phyloP scores from a whole-genome alignment of 768 basidiomycete species.

The Psilocybe azurescens region DNA sequence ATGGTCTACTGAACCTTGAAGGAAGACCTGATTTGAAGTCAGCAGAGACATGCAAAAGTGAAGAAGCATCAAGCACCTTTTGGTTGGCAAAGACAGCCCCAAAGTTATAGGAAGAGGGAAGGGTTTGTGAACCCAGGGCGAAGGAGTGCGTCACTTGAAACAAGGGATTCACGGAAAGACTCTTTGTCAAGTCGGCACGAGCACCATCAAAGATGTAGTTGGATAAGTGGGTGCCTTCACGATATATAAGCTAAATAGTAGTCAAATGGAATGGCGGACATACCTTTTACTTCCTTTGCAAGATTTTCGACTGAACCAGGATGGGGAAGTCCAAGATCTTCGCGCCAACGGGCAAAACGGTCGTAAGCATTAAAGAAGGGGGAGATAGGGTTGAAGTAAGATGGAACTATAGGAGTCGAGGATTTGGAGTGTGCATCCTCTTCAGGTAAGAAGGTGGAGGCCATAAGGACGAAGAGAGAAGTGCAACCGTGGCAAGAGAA shows the following conservation, averaged over 20 bases:
- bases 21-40: conserved; percentile 64
- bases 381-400: conserved; percentile 49
- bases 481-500: conserved; percentile 38
- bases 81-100: conserved; percentile 90
- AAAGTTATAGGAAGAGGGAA: conserved; percentile 91
- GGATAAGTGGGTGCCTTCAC: conserved; percentile 83
- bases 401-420: conserved; percentile 38
- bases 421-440: conserved; percentile 45
- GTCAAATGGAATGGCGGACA: conserved; percentile 47
- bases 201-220: conserved; percentile 99
- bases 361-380: conserved; percentile 73
- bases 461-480: conserved; percentile 41
- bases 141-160: conserved; percentile 99
- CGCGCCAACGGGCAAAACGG: conserved; percentile 83
- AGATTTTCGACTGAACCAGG: conserved; percentile 95
- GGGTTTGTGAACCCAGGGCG: conserved; percentile 84
- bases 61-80: conserved; percentile 51
- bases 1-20: conserved; percentile 94
- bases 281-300: conserved; percentile 92
- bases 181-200: conserved; percentile 94
- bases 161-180: conserved; percentile 89
- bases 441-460: conserved; percentile 47
- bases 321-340: conserved; percentile 80
- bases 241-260: conserved; percentile 4
- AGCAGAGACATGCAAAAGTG: conserved; percentile 27